Base-by-base conservation (phyloP, 176 grass and related monocot species). In the Aegilops bicornis region DNA sequence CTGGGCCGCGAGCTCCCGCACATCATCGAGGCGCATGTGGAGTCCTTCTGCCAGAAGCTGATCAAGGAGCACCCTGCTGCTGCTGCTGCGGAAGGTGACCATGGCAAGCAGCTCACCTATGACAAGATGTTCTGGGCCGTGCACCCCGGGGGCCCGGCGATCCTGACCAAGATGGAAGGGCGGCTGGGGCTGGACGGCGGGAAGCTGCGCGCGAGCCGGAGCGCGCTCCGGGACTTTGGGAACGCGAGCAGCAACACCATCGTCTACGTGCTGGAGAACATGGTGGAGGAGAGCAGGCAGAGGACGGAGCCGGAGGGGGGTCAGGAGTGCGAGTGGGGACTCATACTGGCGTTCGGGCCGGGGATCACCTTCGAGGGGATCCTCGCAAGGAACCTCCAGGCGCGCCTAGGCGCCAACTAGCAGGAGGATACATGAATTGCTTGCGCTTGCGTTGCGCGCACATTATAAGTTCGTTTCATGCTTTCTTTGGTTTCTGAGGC, bases 341-440 rank as follows among this genome's bases (percentile, higher is more conserved):
- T 95, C 62, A 95, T 98, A 45, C 88, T 95, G 35, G 93, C 95
- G 54, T 95, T 98, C 86, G 95, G 91, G 0, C 91, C 95, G 9
- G 95, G 95, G 4, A 89, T 98, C 56, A 98, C 95, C 23, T 98
- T 98, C 69, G 95, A 93, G 83, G 95, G 93, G 47, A 93, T 98
- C 77, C 27, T 95, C 5, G 93, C 95, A 16, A 90, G 89, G 36
- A 98, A 98, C 42, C 79, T 91, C 76, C 76, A 80, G 68, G 68
- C 33, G 7, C 23, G 45, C 23, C 2, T 8, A 32, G 32, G 19
- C 1, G 23, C 71, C 11, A 40, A 13, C 4, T 40, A 35, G 15
- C 31, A 10, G 7, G 24, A 15, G 63, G 14, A n/a, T n/a, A 32
- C 52, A 22, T 58, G 52, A 20, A 20, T 58, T 56, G 16, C 48